Base-by-base conservation (phyloP, 352 stramenopile species). In the Phytophthora sansomeana region DNA sequence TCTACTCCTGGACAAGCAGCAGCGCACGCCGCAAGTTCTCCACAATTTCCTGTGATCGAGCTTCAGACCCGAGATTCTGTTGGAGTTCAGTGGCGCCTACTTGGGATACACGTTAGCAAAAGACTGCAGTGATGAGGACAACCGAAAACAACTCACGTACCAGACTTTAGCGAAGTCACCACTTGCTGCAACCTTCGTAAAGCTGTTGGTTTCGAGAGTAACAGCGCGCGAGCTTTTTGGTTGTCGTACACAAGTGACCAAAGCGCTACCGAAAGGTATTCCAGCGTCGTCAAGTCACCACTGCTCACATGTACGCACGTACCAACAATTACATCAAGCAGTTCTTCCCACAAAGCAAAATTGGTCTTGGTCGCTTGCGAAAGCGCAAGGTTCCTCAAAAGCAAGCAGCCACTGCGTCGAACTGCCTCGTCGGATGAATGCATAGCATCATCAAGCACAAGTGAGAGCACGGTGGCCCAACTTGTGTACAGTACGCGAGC, bases 191-290 rank as follows among this genome's bases (percentile, higher is more conserved):
- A 70, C 11, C 44, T 59, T 42, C 44, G 61, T n/a, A 85, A 48
- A 13, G 71, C 60, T 4, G 61, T 33, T 29, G 74, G 72, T 36
- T 43, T 68, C 2, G 72, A 58, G 16, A 81, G 48, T 7, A 92
- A 29, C 28, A 83, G 46, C 1, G 84, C 71, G 10, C 80, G 70
- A 2, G 83, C 78, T 44, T 86, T 82, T 35, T 91, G 81, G 57
- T 89, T 89, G 70, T 92, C 84, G 32, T 79, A 87, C 21, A 89
- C 66, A 36, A 91, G 63, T 10, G 79, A 78, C 72, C 80, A 78
- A 3, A 92, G 69, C 30, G 83, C 58, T 1, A 71, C 67, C 4
- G 80, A 79, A 3, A 90, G 38, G 16, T 75, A 69, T 16, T 43
- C 60, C 14, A 76, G 32, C 48, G 29, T 38, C 6, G 29, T 43